phyloP scores from a whole-genome alignment of 208 protist species.

The Leishmania lainsoni region DNA sequence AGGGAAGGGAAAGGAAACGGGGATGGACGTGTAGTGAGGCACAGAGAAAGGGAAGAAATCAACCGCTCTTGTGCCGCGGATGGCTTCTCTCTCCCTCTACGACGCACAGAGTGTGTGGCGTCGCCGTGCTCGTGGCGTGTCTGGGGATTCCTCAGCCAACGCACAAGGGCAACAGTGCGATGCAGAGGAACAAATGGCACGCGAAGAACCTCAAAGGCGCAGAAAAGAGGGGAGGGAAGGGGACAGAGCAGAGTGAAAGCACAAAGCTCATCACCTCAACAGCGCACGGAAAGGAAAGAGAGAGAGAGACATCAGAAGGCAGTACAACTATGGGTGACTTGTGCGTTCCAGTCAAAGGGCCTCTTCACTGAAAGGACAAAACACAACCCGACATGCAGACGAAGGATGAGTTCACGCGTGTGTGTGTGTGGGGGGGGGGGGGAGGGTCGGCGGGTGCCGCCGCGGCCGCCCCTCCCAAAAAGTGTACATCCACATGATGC shows the following conservation, averaged over 20 bases:
- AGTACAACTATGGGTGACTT: neutral
- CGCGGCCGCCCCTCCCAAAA: neutral
- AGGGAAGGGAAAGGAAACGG: neutral
- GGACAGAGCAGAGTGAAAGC: neutral
- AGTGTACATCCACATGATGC: neutral
- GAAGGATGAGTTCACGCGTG: neutral
- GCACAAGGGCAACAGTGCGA: neutral
- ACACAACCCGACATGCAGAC: neutral
- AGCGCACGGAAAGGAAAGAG: neutral
- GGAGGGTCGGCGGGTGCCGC: neutral
- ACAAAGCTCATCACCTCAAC: neutral
- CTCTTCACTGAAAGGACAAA: neutral
- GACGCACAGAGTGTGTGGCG: neutral
- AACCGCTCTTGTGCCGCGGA: neutral
- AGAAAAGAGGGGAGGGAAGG: neutral
- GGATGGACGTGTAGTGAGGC: neutral
- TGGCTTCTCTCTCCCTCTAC: neutral
- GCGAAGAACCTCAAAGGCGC: neutral
- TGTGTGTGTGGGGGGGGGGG: neutral
- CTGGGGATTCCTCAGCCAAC: neutral
- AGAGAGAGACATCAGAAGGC: neutral
- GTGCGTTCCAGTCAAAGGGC: neutral
- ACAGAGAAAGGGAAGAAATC: neutral
- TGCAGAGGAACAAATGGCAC: neutral
- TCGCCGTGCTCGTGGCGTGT: neutral